Conservation (phyloP, 2,329 filamentous ascomycete species). For the Claviceps purpurea region DNA sequence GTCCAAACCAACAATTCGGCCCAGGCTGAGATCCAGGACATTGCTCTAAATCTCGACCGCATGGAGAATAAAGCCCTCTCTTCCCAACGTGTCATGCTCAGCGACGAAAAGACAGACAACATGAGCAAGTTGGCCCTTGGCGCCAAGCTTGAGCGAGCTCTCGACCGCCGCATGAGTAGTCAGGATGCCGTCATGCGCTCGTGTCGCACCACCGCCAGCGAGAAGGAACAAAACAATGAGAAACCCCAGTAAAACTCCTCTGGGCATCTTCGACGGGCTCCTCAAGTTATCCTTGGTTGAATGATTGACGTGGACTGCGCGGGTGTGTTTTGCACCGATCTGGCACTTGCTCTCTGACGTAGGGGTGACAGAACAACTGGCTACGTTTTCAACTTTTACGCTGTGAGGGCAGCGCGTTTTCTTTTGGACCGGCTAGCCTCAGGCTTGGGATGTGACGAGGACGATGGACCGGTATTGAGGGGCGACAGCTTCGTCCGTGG, state of each 20-base stretch:
- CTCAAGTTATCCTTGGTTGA: not conserved
- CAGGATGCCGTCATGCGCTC: constrained; percentile 80
- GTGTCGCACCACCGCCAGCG: constrained; percentile 16
- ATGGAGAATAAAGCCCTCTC: constrained; percentile 80
- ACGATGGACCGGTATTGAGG: not conserved
- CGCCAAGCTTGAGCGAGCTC: constrained; percentile 79
- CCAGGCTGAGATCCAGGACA: constrained; percentile 48
- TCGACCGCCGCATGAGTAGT: constrained; percentile 71
- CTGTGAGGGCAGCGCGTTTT: not conserved
- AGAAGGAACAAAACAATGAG: constrained; percentile 27
- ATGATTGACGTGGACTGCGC: not conserved
- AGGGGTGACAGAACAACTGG: not conserved
- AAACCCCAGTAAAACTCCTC: constrained; percentile 13
- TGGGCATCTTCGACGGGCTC: not conserved
- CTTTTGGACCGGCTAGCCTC: not conserved
- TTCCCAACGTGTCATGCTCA: constrained; percentile 60
- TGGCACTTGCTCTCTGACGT: not conserved
- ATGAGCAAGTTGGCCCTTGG: constrained; percentile 78
- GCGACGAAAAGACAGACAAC: constrained; percentile 66
- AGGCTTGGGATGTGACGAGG: not conserved
- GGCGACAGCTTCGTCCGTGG: not conserved
- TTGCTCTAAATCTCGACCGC: constrained; percentile 68
- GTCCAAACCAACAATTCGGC: constrained; percentile 40
- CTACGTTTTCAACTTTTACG: no score
- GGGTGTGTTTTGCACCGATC: not conserved